A percentile compares a stretch with the other conserved stretches of the same genome.
Evolutionary conservation across 495 filamentous ascomycete species (phyloP).

Genomic region (Physcia stellaris): DNA sequence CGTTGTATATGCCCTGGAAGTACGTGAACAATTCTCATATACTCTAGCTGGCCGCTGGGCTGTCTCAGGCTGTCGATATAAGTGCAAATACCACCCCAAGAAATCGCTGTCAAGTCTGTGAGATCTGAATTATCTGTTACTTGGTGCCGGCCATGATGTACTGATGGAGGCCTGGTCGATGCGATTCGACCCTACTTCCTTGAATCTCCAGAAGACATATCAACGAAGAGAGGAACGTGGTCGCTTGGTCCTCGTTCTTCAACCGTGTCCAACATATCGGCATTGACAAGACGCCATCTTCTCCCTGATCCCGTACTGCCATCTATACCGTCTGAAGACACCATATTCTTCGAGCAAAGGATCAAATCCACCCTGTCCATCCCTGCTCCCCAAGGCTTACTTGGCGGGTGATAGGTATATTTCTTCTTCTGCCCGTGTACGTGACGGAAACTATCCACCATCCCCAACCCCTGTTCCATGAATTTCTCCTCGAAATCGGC

Average conservation of each 20-base stretch:
- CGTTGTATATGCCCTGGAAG: no score
- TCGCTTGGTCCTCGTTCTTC: conserved; percentile 23
- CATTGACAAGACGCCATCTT: conserved; percentile 12
- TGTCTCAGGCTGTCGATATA: no score
- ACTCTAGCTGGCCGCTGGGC: no score
- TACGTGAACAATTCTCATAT: no score
- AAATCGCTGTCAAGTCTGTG: no score
- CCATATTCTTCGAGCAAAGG: conserved; percentile 14
- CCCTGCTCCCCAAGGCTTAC: conserved; percentile 20
- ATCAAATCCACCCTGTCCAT: conserved; percentile 28
- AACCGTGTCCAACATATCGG: conserved; percentile 21
- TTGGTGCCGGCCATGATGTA: no score
- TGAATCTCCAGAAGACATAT: conserved; percentile 4
- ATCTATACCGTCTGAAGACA: no score
- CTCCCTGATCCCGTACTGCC: no score
- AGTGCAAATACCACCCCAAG: no score
- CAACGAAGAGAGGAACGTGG: conserved; percentile 23
- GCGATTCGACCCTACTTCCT: no score
- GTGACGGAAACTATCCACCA: conserved; percentile 21
- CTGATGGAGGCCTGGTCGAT: no score
- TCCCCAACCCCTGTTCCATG: conserved; percentile 17
- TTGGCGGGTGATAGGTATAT: conserved; percentile 22
- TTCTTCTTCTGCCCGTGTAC: conserved; percentile 15
- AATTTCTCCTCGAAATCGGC: conserved; percentile 35
- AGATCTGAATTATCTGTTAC: no score